phyloP scores from a whole-genome alignment of 176 grass and related monocot genomes.

The Rhynchospora pubera region DNA sequence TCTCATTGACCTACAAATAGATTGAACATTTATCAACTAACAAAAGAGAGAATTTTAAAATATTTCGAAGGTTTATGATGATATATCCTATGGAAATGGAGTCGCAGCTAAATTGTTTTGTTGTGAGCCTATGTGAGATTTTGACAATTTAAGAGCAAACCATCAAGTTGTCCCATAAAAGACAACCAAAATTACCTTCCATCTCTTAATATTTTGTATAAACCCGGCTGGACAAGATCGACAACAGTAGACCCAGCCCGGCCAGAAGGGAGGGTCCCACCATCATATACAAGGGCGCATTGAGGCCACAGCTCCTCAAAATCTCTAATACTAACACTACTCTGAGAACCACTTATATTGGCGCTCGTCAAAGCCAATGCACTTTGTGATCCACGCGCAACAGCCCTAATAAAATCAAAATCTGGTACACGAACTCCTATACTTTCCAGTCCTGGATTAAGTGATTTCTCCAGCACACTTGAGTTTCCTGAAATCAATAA shows the following conservation, averaged over 20 bases:
- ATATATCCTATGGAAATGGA: background rate
- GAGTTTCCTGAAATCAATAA: conserved; percentile 20
- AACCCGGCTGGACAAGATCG: conserved; percentile 55
- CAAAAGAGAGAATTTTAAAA: background rate
- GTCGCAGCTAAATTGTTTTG: background rate
- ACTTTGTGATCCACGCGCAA: conserved; percentile 69
- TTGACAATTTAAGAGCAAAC: background rate
- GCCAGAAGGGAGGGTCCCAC: conserved; percentile 64
- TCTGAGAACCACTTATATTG: conserved; percentile 63
- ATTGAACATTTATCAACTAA: background rate
- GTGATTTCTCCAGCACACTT: conserved; percentile 63
- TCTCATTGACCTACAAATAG: background rate
- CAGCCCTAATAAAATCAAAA: conserved; percentile 57
- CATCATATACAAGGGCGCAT: conserved; percentile 81
- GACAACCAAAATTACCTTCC: conserved; percentile 53
- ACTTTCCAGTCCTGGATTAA: conserved; percentile 83
- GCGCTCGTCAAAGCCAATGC: conserved; percentile 89
- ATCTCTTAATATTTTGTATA: conserved; percentile 80
- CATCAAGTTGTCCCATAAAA: background rate
- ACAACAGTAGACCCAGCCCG: conserved; percentile 91
- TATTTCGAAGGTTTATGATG: background rate
- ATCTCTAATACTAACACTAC: conserved; percentile 65
- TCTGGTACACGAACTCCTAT: conserved; percentile 80
- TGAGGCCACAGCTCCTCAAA: conserved; percentile 73
- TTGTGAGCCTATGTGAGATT: background rate